Base-by-base conservation (phyloP, 2,329 filamentous ascomycete genomes). In the Fusarium sp. region DNA sequence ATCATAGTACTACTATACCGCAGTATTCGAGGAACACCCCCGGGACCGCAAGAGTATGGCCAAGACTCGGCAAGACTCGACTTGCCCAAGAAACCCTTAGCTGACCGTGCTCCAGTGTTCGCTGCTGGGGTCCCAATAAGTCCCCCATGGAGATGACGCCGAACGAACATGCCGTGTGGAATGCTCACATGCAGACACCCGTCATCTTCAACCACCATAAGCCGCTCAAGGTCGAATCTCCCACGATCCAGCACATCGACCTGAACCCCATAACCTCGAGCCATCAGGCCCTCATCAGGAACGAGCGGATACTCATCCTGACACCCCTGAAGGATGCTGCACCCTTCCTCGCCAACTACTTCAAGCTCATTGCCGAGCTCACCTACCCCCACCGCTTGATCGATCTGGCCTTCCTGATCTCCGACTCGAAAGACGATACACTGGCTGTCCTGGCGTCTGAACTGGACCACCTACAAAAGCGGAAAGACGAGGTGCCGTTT, bases 201-300 rank as follows among this genome's bases (percentile, higher is more conserved):
- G 95, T 99, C 77, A 90, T 98, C 75, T 98, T 97, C 88, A 99
- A 99, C 85, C 94, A 96, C 83, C 96, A 98, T 83, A 92, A 93
- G 72, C 92, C 96, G 38, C 88, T 98, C 79, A 91, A 93, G 81
- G 87, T 98, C 84, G 96, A 98, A 82, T 91, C 92, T 69, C 90
- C 89, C 64, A 92, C 92, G 62, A 97, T 99, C 83, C 83, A 92
- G 75, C 90, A 92, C 72, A 86, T 98, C 80, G 89, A 98, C 82
- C 91, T 99, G 68, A 98, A 99, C 82, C 87, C 89, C 8, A 91
- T 98, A 83, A 89, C 88, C 75, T 97, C 96, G 2, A 97, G 94
- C 12, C 88, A 89, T 69, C 91, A 96, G 79, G 95, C 95, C 33
- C 83, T 93, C 60, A 84, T 87, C 76, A 98, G 97, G 82, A 89